Evolutionary conservation across 140 eudicot species (phyloP), one percentile per base, ranked within the genome.

Genomic region (Bidens hawaiensis): DNA sequence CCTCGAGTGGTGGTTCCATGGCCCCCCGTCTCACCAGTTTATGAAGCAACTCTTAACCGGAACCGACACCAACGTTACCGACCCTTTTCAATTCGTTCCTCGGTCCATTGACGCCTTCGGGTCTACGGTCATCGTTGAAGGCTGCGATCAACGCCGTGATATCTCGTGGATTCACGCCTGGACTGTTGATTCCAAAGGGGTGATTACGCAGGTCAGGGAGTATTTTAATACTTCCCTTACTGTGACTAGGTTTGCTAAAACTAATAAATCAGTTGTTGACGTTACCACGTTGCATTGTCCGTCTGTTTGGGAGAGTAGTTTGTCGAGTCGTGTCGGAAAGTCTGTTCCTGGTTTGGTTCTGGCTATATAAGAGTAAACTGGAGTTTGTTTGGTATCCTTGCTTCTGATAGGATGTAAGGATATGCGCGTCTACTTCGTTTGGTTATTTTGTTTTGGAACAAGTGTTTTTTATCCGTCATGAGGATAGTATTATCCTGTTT

Each of bases 1-100:
- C 61, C 95, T 93, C 67, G 99, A 93, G 87, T 88, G 96, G 96
- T 93, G 99, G 96, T 93, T 93, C 85, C 99, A 93, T 68, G 99
- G 99, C 73, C 99, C 99, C 15, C 99, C 96, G n/a, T 68, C 99
- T 17, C 94, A 88, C 73, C 99, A 93, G 73, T 93, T 73, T 79
- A 79, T 93, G 93, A 85, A 82, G 96, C 96, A 68, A 76, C 69
- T 93, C 24, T 94, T 93, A 55, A 93, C 96, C 68, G 99, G 99
- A 49, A 68, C 83, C 16, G 81, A 64, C 11, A 60, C 57, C 41
- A 41, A n/a, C n/a, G n/a, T 60, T 21, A 1, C 59, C 9, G 86
- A 71, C 13, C 56, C 76, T 2, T 88, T 93, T 62, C 9, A 42
- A 1, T 93, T 93, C 69, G 65, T 30, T n/a, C 99, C 96, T 15